phyloP scores from a whole-genome alignment of 331 rosid genomes.

The Pyrus hybrid region DNA sequence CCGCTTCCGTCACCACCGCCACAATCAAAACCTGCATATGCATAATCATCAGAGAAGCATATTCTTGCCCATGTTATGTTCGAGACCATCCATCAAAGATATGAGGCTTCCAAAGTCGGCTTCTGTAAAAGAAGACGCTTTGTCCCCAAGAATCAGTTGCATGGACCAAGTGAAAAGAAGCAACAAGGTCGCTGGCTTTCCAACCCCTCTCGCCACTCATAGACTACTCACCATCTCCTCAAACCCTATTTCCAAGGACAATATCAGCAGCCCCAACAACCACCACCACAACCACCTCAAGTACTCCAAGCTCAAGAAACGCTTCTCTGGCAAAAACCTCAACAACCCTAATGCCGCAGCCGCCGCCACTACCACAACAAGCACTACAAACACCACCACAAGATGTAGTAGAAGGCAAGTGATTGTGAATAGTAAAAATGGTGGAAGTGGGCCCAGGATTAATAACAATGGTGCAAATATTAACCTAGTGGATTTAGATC shows the following conservation, averaged over 20 bases:
- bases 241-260: constrained; percentile 12
- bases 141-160: constrained; percentile 87
- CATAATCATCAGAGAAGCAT: constrained; percentile 33
- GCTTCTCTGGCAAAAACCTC: constrained; percentile 58
- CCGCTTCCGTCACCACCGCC: constrained; percentile 30
- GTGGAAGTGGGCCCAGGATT: neutral
- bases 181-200: constrained; percentile 62
- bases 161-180: constrained; percentile 90
- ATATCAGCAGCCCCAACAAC: constrained; percentile 1
- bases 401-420: constrained; percentile 21
- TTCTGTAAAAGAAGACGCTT: constrained; percentile 35
- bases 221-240: neutral
- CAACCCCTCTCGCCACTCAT: constrained; percentile 28
- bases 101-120: constrained; percentile 40
- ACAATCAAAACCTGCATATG: neutral
- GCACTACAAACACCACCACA: neutral
- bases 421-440: neutral
- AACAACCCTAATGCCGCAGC: neutral
- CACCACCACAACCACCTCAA: constrained; percentile 18
- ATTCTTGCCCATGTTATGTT: constrained; percentile 87
- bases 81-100: constrained; percentile 63
- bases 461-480: constrained; percentile 10
- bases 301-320: constrained; percentile 64
- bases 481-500: constrained; percentile 67
- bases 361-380: constrained; percentile 4